phyloP scores from a whole-genome alignment of 176 grass and related monocot genomes.

The bread wheat (Triticum aestivum) region DNA sequence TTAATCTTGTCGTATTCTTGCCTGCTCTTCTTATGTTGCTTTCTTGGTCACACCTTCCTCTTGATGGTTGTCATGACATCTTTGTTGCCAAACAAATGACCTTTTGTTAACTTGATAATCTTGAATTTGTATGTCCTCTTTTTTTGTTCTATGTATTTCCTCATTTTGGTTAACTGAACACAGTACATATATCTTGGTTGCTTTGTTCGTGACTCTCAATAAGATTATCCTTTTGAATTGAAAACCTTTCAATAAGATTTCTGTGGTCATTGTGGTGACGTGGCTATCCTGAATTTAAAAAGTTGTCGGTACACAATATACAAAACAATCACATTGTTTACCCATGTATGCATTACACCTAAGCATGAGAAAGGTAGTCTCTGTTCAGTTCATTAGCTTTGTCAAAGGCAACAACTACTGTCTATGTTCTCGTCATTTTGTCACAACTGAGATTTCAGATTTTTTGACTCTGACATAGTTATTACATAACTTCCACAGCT shows the following conservation, averaged over 20 bases:
- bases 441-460: constrained; percentile 1
- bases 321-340: not conserved
- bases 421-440: not conserved
- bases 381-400: not conserved
- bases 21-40: not conserved
- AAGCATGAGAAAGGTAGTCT: not conserved
- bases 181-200: not conserved
- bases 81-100: not conserved
- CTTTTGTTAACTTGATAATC: not conserved
- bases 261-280: not conserved
- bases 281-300: not conserved
- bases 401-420: not conserved
- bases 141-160: not conserved
- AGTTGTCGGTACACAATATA: not conserved
- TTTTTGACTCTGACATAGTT: not conserved
- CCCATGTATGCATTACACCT: not conserved
- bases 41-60: not conserved
- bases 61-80: not conserved
- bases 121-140: not conserved
- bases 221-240: not conserved
- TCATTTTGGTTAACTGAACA: not conserved
- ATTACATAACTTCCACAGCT: constrained; percentile 43
- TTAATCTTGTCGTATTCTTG: not conserved
- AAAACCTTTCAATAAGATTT: constrained; percentile 1
- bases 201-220: not conserved